Evolutionary conservation across 805 yeast genomes (phyloP).

Genomic region (Tetrapisispora taiwanensis): DNA sequence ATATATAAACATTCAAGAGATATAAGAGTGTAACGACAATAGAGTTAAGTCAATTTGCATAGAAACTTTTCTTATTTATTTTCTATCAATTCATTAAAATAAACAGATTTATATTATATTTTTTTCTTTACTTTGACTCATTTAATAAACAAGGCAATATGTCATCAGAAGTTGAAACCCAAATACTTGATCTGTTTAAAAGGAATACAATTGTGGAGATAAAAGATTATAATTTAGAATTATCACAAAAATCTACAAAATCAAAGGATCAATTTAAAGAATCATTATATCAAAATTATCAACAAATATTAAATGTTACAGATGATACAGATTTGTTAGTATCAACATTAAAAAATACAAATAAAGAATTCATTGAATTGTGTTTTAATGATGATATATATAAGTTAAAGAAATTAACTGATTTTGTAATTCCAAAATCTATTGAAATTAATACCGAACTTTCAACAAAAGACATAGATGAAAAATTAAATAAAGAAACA

Average conservation of each 20-base stretch:
- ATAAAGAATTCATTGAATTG: conserved; percentile 19
- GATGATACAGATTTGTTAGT: conserved; percentile 12
- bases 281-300: conserved; percentile 17
- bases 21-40: no score
- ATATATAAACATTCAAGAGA: no score
- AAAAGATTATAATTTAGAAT: conserved; percentile 10
- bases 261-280: conserved; percentile 13
- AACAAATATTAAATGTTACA: conserved; percentile 20
- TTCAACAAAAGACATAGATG: background rate
- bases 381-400: conserved; percentile 24
- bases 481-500: background rate
- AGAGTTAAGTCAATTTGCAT: no score
- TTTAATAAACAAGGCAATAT: no score
- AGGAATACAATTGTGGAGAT: conserved; percentile 4
- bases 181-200: conserved; percentile 3
- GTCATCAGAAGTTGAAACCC: background rate
- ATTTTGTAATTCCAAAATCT: background rate
- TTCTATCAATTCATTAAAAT: no score
- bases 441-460: background rate
- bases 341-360: conserved; percentile 11
- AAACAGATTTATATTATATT: no score
- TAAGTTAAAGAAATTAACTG: conserved; percentile 17
- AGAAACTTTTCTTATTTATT: no score
- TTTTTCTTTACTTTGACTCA: no score
- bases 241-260: conserved; percentile 9